Percentiles rank a stretch among this genome's conserved stretches.
Evolutionary conservation across 2,329 filamentous ascomycete genomes (phyloP).

Genomic region (Diaporthe vexans): DNA sequence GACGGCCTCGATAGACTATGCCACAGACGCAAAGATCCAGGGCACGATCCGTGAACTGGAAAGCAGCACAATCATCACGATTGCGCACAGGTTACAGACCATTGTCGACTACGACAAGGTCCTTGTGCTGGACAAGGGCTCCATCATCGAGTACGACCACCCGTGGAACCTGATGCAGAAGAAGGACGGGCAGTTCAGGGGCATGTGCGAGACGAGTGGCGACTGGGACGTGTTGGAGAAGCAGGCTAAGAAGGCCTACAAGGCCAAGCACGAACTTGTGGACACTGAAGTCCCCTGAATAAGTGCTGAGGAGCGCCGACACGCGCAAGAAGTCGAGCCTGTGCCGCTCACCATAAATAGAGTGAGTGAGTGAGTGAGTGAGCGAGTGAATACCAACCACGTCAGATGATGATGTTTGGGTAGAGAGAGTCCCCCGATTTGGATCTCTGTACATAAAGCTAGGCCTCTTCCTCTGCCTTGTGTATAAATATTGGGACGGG

Average conservation of each 20-base stretch:
- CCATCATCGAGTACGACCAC: constrained; percentile 90
- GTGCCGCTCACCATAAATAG: background rate
- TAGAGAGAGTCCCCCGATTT: background rate
- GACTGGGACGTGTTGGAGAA: constrained; percentile 65
- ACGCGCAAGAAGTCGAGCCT: background rate
- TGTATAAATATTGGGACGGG: constrained; percentile 11
- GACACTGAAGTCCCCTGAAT: constrained; percentile 53
- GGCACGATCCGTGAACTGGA: constrained; percentile 94
- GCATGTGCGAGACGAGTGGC: constrained; percentile 77
- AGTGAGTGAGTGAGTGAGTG: background rate
- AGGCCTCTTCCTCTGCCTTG: background rate
- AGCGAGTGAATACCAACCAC: background rate
- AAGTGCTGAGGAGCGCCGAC: background rate
- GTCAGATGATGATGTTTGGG: background rate
- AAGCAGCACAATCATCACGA: constrained; percentile 90
- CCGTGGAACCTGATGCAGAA: constrained; percentile 85
- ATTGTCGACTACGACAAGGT: constrained; percentile 99
- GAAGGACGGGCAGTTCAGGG: constrained; percentile 73
- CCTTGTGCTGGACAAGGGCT: constrained; percentile 89
- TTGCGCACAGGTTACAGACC: constrained; percentile 94
- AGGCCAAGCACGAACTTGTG: constrained; percentile 54
- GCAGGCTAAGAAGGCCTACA: constrained; percentile 68
- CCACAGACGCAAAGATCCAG: constrained; percentile 95
- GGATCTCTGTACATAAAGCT: constrained; percentile 30
- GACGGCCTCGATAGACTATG: constrained; percentile 97